Evolutionary conservation across 2,329 filamentous ascomycete genomes (phyloP).

Genomic region (Hymenoscyphus infarciens): DNA sequence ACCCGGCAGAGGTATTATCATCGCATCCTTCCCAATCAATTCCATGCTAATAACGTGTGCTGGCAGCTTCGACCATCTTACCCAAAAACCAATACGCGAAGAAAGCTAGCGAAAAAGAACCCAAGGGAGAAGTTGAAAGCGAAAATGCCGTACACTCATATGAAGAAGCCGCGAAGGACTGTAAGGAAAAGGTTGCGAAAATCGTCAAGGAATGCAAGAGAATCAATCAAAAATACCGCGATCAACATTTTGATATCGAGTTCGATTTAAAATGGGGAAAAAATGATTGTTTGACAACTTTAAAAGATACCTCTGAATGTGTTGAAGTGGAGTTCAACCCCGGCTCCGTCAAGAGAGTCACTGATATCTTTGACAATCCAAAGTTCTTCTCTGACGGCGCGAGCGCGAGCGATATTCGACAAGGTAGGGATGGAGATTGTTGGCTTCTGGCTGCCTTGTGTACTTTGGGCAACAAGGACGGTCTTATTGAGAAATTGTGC

Average conservation of each 20-base stretch:
- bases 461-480: conserved; percentile 54
- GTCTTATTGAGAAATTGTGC: conserved; percentile 45
- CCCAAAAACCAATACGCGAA: conserved; percentile 65
- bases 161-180: conserved; percentile 67
- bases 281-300: conserved; percentile 48
- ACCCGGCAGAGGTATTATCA: conserved; percentile 59
- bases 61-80: conserved; percentile 61
- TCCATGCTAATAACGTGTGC: conserved; percentile 2
- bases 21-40: too few species aligned
- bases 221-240: conserved; percentile 80
- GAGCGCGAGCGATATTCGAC: conserved; percentile 70
- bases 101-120: conserved; percentile 53
- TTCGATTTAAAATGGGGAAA: conserved; percentile 62
- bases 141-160: conserved; percentile 64
- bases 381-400: conserved; percentile 68
- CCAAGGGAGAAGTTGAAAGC: conserved; percentile 50
- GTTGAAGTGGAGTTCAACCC: conserved; percentile 12
- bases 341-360: conserved; percentile 55
- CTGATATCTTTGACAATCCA: conserved; percentile 69
- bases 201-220: conserved; percentile 65
- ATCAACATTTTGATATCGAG: conserved; percentile 85
- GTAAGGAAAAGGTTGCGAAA: conserved; percentile 59
- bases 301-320: conserved; percentile 29
- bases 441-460: conserved; percentile 81
- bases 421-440: conserved; percentile 76